A percentile compares a stretch with the other conserved stretches of the same genome.
These are phyloP conservation scores for Eleusine indica DNA, from an alignment of 176 grass and related monocot species.

Conservation along the genomic window DNA sequence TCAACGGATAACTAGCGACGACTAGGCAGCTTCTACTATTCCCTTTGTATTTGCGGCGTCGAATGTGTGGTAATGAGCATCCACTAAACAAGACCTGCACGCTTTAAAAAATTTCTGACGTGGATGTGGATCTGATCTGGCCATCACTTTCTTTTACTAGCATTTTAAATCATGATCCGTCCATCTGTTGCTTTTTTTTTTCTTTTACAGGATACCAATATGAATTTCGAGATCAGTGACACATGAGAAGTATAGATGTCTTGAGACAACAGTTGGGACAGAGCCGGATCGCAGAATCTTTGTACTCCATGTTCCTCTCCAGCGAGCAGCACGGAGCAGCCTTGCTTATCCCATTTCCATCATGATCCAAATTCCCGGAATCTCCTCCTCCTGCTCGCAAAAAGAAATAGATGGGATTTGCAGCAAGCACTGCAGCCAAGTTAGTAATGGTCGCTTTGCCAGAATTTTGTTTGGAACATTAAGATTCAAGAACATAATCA, in stretches of 20 bases:
- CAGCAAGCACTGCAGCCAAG: not conserved
- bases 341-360: conserved; percentile 2
- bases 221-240: not conserved
- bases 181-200: not conserved
- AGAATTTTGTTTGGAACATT: not conserved
- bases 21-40: not conserved
- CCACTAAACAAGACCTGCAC: not conserved
- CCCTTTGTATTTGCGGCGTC: not conserved
- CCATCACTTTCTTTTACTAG: not conserved
- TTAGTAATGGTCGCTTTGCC: not conserved
- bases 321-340: conserved; percentile 28
- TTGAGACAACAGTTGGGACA: not conserved
- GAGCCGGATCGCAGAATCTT: conserved; percentile 29
- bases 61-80: not conserved
- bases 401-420: not conserved
- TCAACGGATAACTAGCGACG: too few species aligned
- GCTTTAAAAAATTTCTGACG: not conserved
- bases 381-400: conserved; percentile 14
- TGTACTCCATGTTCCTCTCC: conserved; percentile 24
- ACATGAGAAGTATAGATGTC: not conserved
- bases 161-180: not conserved
- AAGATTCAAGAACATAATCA: not conserved
- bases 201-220: not conserved
- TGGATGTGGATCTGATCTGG: conserved; percentile 13
- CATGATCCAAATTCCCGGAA: not conserved